These are phyloP conservation scores for Crataegus laevigata DNA, from an alignment of 306 rosid species.

Conservation along the genomic window DNA sequence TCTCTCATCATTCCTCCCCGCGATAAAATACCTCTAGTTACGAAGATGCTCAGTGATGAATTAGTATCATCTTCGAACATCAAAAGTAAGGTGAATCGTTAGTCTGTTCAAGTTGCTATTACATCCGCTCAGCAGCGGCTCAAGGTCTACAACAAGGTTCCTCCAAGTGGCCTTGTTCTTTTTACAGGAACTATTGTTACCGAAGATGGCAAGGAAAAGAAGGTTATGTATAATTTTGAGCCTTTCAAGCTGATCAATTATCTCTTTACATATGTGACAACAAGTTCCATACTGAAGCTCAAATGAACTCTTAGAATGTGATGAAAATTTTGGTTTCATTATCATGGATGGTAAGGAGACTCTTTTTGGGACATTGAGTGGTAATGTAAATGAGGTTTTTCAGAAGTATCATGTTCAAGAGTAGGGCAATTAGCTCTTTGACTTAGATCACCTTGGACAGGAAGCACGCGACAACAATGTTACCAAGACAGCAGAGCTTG, in stretches of 20 bases:
- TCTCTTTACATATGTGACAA: constrained; percentile 55
- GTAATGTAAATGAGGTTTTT: constrained; percentile 48
- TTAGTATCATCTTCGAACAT: constrained; percentile 58
- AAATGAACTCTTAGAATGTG: constrained; percentile 48
- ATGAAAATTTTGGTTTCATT: constrained; percentile 57
- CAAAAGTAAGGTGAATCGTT: constrained; percentile 53
- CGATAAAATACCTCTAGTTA: constrained; percentile 34
- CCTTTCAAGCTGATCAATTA: constrained; percentile 47
- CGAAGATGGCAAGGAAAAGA: constrained; percentile 58
- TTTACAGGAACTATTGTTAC: constrained; percentile 51
- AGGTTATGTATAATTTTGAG: constrained; percentile 45
- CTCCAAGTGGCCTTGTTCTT: constrained; percentile 51
- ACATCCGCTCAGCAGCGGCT: constrained; percentile 56
- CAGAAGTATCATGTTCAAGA: constrained; percentile 42
- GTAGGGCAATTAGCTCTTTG: constrained; percentile 59
- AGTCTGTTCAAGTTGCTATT: constrained; percentile 51
- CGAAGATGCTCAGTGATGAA: constrained; percentile 46
- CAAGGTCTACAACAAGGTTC: constrained; percentile 54
- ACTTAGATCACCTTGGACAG: constrained; percentile 47
- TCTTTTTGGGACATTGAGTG: constrained; percentile 50
- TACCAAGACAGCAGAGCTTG: constrained; percentile 52
- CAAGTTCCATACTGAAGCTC: constrained; percentile 53
- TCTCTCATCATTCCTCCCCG: constrained; percentile 53
- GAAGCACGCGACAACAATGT: constrained; percentile 48
- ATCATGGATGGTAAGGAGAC: constrained; percentile 59